phyloP scores from a whole-genome alignment of 768 basidiomycete genomes.

The Jaapia argillacea region DNA sequence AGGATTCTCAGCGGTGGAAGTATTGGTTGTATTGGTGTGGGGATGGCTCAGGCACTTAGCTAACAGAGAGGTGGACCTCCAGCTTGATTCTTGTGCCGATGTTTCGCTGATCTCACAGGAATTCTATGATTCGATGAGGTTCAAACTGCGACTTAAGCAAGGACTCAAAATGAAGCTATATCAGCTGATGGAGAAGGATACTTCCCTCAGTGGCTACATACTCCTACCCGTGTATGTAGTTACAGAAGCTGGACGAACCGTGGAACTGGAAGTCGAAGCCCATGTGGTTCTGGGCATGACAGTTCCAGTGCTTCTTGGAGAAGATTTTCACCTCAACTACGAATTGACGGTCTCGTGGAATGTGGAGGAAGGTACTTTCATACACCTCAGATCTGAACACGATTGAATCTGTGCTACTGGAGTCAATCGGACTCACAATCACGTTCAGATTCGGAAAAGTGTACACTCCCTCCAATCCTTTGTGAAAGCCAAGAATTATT shows the following conservation, averaged over 20 bases:
- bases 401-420: not conserved
- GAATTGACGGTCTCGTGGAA: conserved; percentile 10
- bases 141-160: too few relatives aligned
- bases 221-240: conserved; percentile 5
- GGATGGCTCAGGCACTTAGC: not conserved
- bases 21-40: not conserved
- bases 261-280: conserved; percentile 12
- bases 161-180: too few relatives aligned
- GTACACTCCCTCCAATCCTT: not conserved
- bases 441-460: not conserved
- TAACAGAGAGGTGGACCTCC: not conserved
- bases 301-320: conserved; percentile 18
- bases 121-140: not conserved
- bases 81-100: not conserved
- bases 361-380: conserved; percentile 2
- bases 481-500: not conserved
- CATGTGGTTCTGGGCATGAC: conserved; percentile 18
- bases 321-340: conserved; percentile 18
- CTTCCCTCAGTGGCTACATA: conserved; percentile 10
- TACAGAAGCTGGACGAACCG: conserved; percentile 1
- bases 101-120: not conserved
- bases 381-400: conserved; percentile 1
- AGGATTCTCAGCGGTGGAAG: not conserved
- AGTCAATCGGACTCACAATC: not conserved
- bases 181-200: not conserved